A percentile compares a stretch with the other conserved stretches of the same genome.
These are phyloP conservation scores for Colletotrichum limetticola DNA, from an alignment of 2,329 filamentous ascomycete genomes.

Conservation along the genomic window DNA sequence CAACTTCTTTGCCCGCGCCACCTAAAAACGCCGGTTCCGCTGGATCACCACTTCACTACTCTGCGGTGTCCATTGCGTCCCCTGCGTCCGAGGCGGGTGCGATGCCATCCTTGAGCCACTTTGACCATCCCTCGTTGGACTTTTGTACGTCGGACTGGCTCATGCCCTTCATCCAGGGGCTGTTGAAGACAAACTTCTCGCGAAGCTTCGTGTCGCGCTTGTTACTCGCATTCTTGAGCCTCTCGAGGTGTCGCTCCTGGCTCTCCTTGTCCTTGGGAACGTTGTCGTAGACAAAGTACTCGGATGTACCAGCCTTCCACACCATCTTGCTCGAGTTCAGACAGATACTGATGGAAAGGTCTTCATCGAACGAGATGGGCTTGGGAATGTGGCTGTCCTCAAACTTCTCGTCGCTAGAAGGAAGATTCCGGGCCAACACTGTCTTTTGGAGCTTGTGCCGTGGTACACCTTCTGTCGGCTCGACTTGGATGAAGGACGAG, in stretches of 20 bases:
- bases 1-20: too few species aligned
- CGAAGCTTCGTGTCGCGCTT: constrained; percentile 77
- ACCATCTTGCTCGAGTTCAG: constrained; percentile 83
- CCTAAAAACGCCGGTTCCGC: neutral
- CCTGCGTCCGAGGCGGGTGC: constrained; percentile 47
- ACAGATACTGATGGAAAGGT: constrained; percentile 78
- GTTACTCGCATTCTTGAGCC: constrained; percentile 64
- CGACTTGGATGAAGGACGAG: constrained; percentile 87
- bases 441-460: constrained; percentile 73
- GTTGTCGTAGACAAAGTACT: constrained; percentile 79
- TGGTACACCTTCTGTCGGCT: constrained; percentile 84
- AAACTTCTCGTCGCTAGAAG: constrained; percentile 68
- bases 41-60: constrained; percentile 32
- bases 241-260: constrained; percentile 55
- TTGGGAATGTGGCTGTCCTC: constrained; percentile 72
- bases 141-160: constrained; percentile 81
- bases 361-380: constrained; percentile 71
- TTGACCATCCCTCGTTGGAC: constrained; percentile 73
- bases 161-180: constrained; percentile 81
- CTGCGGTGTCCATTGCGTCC: constrained; percentile 39
- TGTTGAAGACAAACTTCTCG: constrained; percentile 86
- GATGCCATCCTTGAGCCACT: constrained; percentile 63
- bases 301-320: constrained; percentile 76
- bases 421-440: constrained; percentile 78
- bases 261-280: constrained; percentile 75